phyloP scores from a whole-genome alignment of 805 yeast genomes.

The Myxozyma lipomycoides region DNA sequence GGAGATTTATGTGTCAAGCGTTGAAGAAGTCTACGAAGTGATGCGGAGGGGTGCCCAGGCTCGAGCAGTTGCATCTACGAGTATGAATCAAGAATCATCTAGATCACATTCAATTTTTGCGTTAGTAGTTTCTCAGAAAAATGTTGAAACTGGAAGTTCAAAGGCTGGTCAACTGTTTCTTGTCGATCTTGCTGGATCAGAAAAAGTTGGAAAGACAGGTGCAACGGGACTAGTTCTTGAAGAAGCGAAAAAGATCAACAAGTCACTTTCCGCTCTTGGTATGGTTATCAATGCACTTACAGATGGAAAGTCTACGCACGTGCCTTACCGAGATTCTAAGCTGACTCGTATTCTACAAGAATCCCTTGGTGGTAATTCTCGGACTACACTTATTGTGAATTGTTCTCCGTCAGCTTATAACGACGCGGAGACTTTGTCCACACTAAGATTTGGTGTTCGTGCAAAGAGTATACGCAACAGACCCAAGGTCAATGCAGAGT shows the following conservation, averaged over 20 bases:
- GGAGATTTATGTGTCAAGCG: constrained; percentile 54
- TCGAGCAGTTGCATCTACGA: constrained; percentile 58
- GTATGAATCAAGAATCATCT: constrained; percentile 60
- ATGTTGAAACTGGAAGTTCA: constrained; percentile 50
- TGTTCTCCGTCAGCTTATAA: constrained; percentile 62
- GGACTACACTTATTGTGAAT: constrained; percentile 68
- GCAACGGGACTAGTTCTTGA: constrained; percentile 70
- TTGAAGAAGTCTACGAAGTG: constrained; percentile 54
- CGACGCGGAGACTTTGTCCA: constrained; percentile 62
- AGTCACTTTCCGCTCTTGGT: constrained; percentile 72
- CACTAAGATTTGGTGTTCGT: constrained; percentile 68
- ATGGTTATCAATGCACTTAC: constrained; percentile 76
- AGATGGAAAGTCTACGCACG: constrained; percentile 58
- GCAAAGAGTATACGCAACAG: constrained; percentile 65
- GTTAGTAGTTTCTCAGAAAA: constrained; percentile 60
- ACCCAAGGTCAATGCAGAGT: constrained; percentile 60
- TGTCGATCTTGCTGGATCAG: constrained; percentile 87
- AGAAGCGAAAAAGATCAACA: constrained; percentile 81
- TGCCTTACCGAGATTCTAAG: constrained; percentile 75
- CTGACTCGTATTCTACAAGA: constrained; percentile 74
- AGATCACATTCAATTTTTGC: constrained; percentile 79
- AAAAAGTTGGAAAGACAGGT: constrained; percentile 71
- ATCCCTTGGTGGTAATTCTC: constrained; percentile 76
- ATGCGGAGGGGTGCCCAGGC: constrained; percentile 55
- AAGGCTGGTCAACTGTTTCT: constrained; percentile 63